A percentile compares a stretch with the other conserved stretches of the same genome.
Evolutionary conservation across 2,329 filamentous ascomycete genomes (phyloP).

Genomic region (Nothophoma quercina): DNA sequence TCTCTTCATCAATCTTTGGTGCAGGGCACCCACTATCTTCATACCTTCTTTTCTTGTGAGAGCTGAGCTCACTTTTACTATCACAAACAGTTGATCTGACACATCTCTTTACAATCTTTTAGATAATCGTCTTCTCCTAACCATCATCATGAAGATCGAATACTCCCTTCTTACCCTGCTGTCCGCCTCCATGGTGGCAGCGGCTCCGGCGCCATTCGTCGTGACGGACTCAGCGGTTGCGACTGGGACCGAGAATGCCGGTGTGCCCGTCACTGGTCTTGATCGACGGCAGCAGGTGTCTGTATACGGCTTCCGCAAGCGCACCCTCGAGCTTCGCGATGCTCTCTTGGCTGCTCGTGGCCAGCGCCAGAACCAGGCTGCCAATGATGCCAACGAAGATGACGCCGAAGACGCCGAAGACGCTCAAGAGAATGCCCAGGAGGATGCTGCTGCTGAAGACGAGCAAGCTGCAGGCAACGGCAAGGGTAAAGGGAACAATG

Average conservation of each 20-base stretch:
- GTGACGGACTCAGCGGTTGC: conserved; percentile 38
- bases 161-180: conserved; percentile 45
- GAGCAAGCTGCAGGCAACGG: conserved; percentile 7
- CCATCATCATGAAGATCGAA: conserved; percentile 45
- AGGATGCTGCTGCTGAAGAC: background rate
- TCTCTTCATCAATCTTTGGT: conserved; percentile 30
- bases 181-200: conserved; percentile 43
- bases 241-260: conserved; percentile 32
- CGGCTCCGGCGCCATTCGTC: conserved; percentile 41
- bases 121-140: conserved; percentile 23
- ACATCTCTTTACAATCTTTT: conserved; percentile 26
- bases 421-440: conserved; percentile 9
- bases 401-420: background rate
- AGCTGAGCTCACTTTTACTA: conserved; percentile 46
- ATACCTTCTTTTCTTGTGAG: conserved; percentile 34
- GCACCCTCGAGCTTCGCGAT: conserved; percentile 37
- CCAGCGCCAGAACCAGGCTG: conserved; percentile 7
- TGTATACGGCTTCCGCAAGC: conserved; percentile 28
- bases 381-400: conserved; percentile 1
- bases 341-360: conserved; percentile 31
- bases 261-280: conserved; percentile 27
- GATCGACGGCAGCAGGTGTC: conserved; percentile 12
- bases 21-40: conserved; percentile 43
- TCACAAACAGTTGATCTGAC: conserved; percentile 27
- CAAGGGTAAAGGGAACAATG: conserved; percentile 12